Conservation (phyloP, 202 grass and related monocot genomes). For the Panicum virgatum region DNA sequence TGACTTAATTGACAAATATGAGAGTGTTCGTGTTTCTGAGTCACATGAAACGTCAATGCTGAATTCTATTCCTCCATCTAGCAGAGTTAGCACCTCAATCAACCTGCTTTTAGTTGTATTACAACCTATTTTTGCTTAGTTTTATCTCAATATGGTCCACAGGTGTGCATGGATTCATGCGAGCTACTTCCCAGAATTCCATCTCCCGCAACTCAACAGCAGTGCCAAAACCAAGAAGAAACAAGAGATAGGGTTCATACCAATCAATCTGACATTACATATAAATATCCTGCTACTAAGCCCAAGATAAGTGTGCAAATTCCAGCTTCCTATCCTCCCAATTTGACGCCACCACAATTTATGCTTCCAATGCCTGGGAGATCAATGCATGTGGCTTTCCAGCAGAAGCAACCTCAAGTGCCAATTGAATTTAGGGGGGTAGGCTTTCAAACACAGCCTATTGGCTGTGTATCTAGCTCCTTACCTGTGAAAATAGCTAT, state of each 20-base stretch:
- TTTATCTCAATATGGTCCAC: neutral
- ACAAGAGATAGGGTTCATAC: conserved; percentile 14
- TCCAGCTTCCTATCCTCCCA: conserved; percentile 43
- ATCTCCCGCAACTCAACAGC: conserved; percentile 34
- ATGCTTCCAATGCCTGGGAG: conserved; percentile 50
- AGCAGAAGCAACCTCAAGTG: conserved; percentile 61
- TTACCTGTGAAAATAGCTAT: conserved; percentile 59
- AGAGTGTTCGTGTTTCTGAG: conserved; percentile 21
- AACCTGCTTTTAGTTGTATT: conserved; percentile 16
- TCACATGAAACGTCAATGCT: conserved; percentile 2
- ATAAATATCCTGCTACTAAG: conserved; percentile 41
- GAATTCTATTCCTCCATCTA: conserved; percentile 26
- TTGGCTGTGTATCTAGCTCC: conserved; percentile 52
- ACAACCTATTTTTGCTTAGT: neutral
- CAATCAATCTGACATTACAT: conserved; percentile 10
- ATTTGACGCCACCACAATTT: conserved; percentile 45
- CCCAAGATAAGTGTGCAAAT: conserved; percentile 48
- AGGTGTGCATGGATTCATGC: conserved; percentile 42
- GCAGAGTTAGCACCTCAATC: conserved; percentile 29
- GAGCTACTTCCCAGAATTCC: conserved; percentile 29
- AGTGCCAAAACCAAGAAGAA: conserved; percentile 37
- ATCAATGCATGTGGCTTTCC: conserved; percentile 50
- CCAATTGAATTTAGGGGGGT: conserved; percentile 57
- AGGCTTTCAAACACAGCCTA: conserved; percentile 46
- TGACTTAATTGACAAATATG: conserved; percentile 14